These are phyloP conservation scores for Boletellus sp. DNA, from an alignment of 768 basidiomycete genomes.

Conservation along the genomic window DNA sequence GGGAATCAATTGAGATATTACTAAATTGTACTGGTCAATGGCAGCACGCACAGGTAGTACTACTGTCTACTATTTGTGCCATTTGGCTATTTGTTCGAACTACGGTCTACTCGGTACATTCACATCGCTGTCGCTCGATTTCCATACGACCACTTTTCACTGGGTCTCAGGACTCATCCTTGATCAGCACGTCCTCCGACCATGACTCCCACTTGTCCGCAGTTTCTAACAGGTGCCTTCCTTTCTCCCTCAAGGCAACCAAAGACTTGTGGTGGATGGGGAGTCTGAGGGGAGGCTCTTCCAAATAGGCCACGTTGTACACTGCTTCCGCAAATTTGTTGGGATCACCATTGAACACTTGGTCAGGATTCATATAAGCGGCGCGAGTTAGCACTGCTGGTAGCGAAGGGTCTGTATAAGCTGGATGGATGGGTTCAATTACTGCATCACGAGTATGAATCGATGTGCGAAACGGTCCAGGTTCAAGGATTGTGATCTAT, in stretches of 20 bases:
- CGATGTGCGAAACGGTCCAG: slow-evolving; percentile 1
- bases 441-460: background rate
- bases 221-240: slow-evolving; percentile 8
- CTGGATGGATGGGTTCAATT: slow-evolving; percentile 8
- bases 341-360: slow-evolving; percentile 12
- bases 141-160: too few relatives aligned
- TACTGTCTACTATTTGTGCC: too few relatives aligned
- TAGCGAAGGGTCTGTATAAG: slow-evolving; percentile 6
- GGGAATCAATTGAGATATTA: background rate
- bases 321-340: slow-evolving; percentile 14
- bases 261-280: slow-evolving; percentile 1
- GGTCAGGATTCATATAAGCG: background rate
- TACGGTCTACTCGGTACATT: too few relatives aligned
- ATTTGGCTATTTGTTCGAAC: too few relatives aligned
- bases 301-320: slow-evolving; percentile 4
- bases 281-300: slow-evolving; percentile 13
- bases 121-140: too few relatives aligned
- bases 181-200: slow-evolving; percentile 13
- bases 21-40: background rate
- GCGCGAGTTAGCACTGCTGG: background rate
- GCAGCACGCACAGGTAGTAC: too few relatives aligned
- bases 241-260: background rate
- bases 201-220: slow-evolving; percentile 16
- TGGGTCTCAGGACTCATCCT: background rate
- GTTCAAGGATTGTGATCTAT: slow-evolving; percentile 4